phyloP scores from a whole-genome alignment of 306 rosid species.

The Begonia loranthoides region DNA sequence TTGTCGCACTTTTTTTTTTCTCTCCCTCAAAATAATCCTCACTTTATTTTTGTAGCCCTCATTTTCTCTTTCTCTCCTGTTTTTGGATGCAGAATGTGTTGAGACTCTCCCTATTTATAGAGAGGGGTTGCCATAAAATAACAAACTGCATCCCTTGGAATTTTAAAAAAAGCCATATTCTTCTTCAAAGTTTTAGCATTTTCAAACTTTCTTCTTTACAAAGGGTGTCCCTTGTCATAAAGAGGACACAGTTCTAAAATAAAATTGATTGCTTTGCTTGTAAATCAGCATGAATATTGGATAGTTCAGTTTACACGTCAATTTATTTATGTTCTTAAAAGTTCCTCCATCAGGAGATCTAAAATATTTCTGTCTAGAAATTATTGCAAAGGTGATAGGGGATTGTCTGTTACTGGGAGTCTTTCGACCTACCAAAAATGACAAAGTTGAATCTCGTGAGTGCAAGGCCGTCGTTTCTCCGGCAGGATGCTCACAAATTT shows the following conservation, averaged over 20 bases:
- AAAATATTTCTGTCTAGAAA: constrained; percentile 19
- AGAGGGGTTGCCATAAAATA: too few species aligned
- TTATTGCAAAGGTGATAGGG: constrained; percentile 9
- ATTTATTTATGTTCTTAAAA: background rate
- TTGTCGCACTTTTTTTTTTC: too few species aligned
- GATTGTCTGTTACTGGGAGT: constrained; percentile 48
- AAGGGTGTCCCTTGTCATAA: too few species aligned
- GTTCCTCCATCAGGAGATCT: constrained; percentile 5
- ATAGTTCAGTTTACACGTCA: background rate
- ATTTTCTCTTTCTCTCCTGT: too few species aligned
- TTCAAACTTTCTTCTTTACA: too few species aligned
- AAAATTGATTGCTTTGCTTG: background rate
- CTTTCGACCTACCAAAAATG: constrained; percentile 17
- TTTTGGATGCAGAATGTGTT: too few species aligned
- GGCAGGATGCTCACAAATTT: background rate
- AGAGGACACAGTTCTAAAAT: background rate
- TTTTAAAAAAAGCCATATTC: too few species aligned
- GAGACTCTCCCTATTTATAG: too few species aligned
- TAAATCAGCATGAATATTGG: background rate
- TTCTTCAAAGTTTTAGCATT: too few species aligned
- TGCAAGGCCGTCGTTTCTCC: background rate
- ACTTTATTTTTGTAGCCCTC: too few species aligned
- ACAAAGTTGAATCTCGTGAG: constrained; percentile 4
- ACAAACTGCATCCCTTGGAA: too few species aligned
- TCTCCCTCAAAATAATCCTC: too few species aligned